Percentiles rank a stretch among this genome's conserved stretches.
Evolutionary conservation across 106 monocot species (phyloP).

Genomic region (Apostasia ramifera): DNA sequence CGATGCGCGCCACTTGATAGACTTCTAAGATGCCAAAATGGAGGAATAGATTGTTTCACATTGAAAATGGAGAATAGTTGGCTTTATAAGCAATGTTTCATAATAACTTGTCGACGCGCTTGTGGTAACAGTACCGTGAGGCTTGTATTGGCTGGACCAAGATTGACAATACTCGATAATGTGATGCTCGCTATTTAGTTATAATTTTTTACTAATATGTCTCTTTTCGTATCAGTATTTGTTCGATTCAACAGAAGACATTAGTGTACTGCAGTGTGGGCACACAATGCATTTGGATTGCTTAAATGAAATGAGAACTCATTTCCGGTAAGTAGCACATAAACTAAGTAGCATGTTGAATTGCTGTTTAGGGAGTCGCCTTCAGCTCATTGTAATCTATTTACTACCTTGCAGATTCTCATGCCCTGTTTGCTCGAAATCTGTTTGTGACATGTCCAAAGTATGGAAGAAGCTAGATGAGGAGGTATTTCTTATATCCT

Average conservation of each 20-base stretch:
- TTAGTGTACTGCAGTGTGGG: conserved; percentile 51
- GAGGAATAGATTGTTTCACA: no score
- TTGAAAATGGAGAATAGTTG: no score
- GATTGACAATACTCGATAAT: no score
- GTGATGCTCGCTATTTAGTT: not conserved
- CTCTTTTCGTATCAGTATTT: conserved; percentile 28
- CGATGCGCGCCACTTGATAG: no score
- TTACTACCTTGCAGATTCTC: conserved; percentile 38
- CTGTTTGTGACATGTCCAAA: conserved; percentile 78
- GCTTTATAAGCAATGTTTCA: no score
- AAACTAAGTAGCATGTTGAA: not conserved
- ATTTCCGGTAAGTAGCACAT: conserved; percentile 45
- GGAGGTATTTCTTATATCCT: conserved; percentile 31
- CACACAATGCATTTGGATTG: conserved; percentile 70
- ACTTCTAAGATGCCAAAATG: no score
- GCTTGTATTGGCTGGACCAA: no score
- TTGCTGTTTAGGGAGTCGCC: not conserved
- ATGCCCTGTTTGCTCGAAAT: conserved; percentile 80
- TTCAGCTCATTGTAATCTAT: not conserved
- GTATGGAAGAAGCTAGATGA: conserved; percentile 74
- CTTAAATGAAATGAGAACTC: conserved; percentile 60
- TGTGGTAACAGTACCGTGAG: no score
- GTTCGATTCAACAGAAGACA: conserved; percentile 54
- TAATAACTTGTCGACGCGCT: no score
- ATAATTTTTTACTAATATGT: not conserved